Evolutionary conservation across 306 rosid species (phyloP), one percentile per base, ranked within the genome.

Genomic region (Fragaria iinumae): DNA sequence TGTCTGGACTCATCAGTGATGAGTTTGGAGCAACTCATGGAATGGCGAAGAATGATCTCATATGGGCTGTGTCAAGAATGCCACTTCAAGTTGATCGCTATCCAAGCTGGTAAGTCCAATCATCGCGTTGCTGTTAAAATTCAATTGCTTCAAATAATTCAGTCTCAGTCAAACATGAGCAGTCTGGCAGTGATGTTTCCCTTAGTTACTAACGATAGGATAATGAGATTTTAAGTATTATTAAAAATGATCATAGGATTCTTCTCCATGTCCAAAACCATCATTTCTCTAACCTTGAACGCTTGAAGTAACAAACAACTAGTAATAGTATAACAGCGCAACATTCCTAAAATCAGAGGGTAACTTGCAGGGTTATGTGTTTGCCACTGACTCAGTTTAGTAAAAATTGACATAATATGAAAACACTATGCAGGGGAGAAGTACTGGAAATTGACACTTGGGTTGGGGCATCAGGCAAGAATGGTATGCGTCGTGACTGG

Each of bases 11-110:
- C 27, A 90, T 95, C 2, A 44, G 98, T 78, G 90, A 95, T 78
- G 98, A 96, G 29, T 95, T 95, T 89, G 98, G 98, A 10, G 97
- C 98, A 56, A 92, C 97, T 5, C 97, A 89, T 70, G 98, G 91
- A 81, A 95, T 92, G 98, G 84, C 81, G 82, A 92, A 70, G 81
- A 87, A 90, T 71, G 88, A 89, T 81, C 98, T 94, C 78, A 89
- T 94, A 68, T 92, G 98, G 98, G 97, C 92, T 72, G 97, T 94
- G 60, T 88, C 96, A 56, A 91, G 96, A 89, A 92, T 92, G 97
- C 96, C 88, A 70, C 86, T 94, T 86, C 83, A 85, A 56, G 78
- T 92, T 62, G 96, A 91, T 81, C 89, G 82, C 70, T 94, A 94
- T 77, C 97, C 97, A 25, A 88, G 89, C 74, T 94, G 97, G 97